Evolutionary conservation across 2,329 filamentous ascomycete genomes (phyloP).

Genomic region (Fusarium foetens): DNA sequence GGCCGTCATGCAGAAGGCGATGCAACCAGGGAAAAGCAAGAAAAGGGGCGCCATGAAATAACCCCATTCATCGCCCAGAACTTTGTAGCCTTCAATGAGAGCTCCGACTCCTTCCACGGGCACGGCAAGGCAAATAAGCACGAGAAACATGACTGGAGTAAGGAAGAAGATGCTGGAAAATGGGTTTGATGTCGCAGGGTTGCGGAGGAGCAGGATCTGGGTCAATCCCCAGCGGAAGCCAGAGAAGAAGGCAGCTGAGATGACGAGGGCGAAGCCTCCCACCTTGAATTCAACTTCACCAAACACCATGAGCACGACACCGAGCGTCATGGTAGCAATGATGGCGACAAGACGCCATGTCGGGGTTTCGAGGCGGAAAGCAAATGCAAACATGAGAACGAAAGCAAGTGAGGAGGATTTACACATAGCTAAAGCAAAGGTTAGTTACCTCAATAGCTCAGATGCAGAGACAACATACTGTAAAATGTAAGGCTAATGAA

Average conservation of each 20-base stretch:
- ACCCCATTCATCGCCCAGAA: slow-evolving; percentile 75
- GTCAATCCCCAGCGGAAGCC: slow-evolving; percentile 99
- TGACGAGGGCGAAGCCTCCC: slow-evolving; percentile 90
- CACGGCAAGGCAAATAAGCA: slow-evolving; percentile 81
- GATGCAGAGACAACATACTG: slow-evolving; percentile 63
- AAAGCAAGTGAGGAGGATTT: slow-evolving; percentile 97
- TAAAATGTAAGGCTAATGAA: slow-evolving; percentile 98
- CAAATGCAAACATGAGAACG: slow-evolving; percentile 92
- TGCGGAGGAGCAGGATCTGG: slow-evolving; percentile 91
- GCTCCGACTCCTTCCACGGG: slow-evolving; percentile 82
- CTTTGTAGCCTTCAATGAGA: slow-evolving; percentile 72
- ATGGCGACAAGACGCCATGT: slow-evolving; percentile 88
- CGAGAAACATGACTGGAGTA: slow-evolving; percentile 95
- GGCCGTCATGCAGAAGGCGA: slow-evolving; percentile 96
- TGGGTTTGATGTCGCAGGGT: slow-evolving; percentile 94
- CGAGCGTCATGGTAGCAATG: slow-evolving; percentile 89
- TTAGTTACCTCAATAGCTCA: neutral
- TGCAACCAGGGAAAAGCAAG: slow-evolving; percentile 86
- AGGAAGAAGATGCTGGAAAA: slow-evolving; percentile 98
- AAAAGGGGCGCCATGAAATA: slow-evolving; percentile 72
- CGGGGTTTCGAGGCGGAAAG: slow-evolving; percentile 89
- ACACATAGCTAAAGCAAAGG: slow-evolving; percentile 78
- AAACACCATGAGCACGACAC: slow-evolving; percentile 98
- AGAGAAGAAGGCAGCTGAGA: slow-evolving; percentile 92
- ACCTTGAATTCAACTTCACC: slow-evolving; percentile 91